Base-by-base conservation (phyloP, 768 basidiomycete species). In the Kwoniella pini region DNA sequence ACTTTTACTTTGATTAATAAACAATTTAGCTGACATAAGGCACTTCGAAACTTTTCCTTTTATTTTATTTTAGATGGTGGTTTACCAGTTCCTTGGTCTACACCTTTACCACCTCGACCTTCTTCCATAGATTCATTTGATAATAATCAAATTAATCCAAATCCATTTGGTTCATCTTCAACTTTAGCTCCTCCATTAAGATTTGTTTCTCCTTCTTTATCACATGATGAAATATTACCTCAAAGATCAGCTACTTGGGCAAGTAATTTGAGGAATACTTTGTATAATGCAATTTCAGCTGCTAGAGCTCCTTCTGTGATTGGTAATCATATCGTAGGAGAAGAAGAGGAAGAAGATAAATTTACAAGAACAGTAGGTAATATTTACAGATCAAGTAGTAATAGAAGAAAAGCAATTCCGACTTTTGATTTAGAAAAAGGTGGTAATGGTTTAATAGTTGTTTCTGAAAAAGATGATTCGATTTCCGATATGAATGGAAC, bases 261-360 rank as follows among this genome's bases (percentile, higher is more conserved):
- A 2, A 57, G 62, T 36, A 73, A 73, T 57, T 63, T 73, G 13
- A 59, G 71, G 15, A 54, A 50, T 17, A 67, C 71, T 4, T 50
- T 73, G 27, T 68, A 70, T 36, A 64, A 67, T 10, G 71, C 71
- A 10, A 73, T 73, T 44, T 62, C 62, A n/a, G 68, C 65, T 15
- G 57, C 49, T 19, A 26, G 49, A 46, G 36, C 51, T 21, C 54
- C 60, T 11, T 45, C 60, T 17, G 21, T 28, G 31, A 17, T 38
- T 28, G 21, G 13, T 22, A 40, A 42, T 26, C 2, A 38, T 42
- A 36, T 28, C 15, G 28, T 54, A 4, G 31, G n/a, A 5, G 13
- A 9, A n/a, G 33, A 51, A 22, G 43, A 1, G 27, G 42, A 52
- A n/a, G 64, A 63, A 40, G 71, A 72, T 63, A 50, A 57, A 27